Conservation (phyloP, 345 rosid genomes). For the Hirschfeldia incana region DNA sequence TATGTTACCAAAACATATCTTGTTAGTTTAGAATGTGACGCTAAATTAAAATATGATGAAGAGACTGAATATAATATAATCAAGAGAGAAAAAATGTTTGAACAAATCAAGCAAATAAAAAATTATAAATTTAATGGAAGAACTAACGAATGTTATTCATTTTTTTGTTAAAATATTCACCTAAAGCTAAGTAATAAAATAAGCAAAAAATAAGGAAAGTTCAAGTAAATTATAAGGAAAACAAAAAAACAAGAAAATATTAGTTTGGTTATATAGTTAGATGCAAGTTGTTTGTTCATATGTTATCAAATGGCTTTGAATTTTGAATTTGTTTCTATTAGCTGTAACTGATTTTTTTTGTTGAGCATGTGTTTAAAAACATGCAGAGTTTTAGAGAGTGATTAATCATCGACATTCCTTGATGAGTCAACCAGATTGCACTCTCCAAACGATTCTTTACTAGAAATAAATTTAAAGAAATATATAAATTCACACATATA, state of each 20-base stretch:
- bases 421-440: not conserved
- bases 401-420: too few species aligned
- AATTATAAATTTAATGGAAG: not conserved
- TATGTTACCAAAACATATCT: not conserved
- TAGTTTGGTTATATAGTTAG: too few species aligned
- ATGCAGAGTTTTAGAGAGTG: too few species aligned
- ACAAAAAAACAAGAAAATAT: too few species aligned
- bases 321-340: too few species aligned
- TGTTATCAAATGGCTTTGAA: not conserved
- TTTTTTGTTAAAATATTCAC: not conserved
- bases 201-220: not conserved
- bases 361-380: too few species aligned
- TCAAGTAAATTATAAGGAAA: too few species aligned
- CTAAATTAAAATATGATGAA: not conserved
- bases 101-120: not conserved
- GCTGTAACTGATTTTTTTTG: too few species aligned
- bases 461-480: not conserved
- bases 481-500: too few species aligned
- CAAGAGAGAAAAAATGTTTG: not conserved
- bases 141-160: not conserved
- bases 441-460: too few species aligned
- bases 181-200: not conserved
- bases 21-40: not conserved
- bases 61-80: not conserved
- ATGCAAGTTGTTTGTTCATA: not conserved